These are phyloP conservation scores for Perkinsus olseni DNA, from an alignment of 169 alveolate genomes.

Conservation along the genomic window DNA sequence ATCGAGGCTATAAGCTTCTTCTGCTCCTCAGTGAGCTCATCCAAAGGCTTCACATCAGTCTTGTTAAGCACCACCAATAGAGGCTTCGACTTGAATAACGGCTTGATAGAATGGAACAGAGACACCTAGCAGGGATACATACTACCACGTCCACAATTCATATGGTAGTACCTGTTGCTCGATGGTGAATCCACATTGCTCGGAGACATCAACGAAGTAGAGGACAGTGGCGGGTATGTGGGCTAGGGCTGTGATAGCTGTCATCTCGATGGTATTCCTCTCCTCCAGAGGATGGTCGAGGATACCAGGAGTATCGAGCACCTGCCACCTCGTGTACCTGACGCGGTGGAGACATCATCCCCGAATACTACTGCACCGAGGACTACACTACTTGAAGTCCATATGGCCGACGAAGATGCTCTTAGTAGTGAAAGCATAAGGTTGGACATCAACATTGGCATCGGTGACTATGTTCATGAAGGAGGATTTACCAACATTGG, in stretches of 20 bases:
- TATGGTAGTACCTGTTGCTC: slow-evolving; percentile 62
- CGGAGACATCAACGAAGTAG: slow-evolving; percentile 83
- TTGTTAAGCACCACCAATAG: slow-evolving; percentile 87
- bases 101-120: slow-evolving; percentile 83
- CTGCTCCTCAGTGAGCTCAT: slow-evolving; percentile 58
- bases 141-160: not conserved
- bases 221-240: slow-evolving; percentile 87
- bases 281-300: slow-evolving; percentile 95
- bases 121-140: slow-evolving; percentile 23
- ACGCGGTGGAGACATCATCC: not conserved
- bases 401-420: slow-evolving; percentile 98
- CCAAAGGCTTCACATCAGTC: slow-evolving; percentile 78
- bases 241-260: slow-evolving; percentile 97
- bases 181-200: slow-evolving; percentile 91
- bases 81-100: slow-evolving; percentile 89
- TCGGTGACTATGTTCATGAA: slow-evolving; percentile 90
- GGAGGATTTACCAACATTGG: slow-evolving; percentile 97
- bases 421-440: slow-evolving; percentile 99
- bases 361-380: not conserved
- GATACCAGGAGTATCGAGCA: slow-evolving; percentile 99
- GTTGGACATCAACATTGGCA: slow-evolving; percentile 97
- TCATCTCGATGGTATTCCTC: slow-evolving; percentile 97
- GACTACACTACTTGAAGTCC: slow-evolving; percentile 76
- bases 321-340: slow-evolving; percentile 27
- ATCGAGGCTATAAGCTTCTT: slow-evolving; percentile 59